These are phyloP conservation scores for Diaporthe australafricana DNA, from an alignment of 2,329 filamentous ascomycete genomes.

Conservation along the genomic window DNA sequence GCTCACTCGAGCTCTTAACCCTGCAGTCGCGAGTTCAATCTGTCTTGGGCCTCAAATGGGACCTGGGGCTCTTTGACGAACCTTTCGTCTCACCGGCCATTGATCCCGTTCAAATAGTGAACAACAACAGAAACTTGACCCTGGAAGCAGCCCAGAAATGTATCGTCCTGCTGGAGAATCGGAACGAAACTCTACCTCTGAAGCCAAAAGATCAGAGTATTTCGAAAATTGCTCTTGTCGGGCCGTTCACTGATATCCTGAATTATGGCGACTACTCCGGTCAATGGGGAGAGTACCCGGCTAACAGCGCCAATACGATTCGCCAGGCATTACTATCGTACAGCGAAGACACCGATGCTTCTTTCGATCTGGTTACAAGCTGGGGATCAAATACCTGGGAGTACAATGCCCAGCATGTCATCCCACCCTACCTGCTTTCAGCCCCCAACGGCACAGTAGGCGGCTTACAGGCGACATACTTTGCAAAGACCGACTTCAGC, in stretches of 20 bases:
- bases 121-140: slow-evolving; percentile 49
- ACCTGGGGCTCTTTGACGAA: slow-evolving; percentile 54
- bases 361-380: slow-evolving; percentile 50
- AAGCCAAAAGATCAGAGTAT: slow-evolving; percentile 44
- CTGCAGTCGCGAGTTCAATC: slow-evolving; percentile 51
- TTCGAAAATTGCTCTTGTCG: slow-evolving; percentile 52
- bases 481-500: slow-evolving; percentile 52
- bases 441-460: slow-evolving; percentile 48
- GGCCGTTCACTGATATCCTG: slow-evolving; percentile 53
- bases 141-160: slow-evolving; percentile 56
- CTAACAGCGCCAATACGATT: slow-evolving; percentile 51
- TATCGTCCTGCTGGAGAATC: slow-evolving; percentile 56
- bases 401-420: slow-evolving; percentile 56
- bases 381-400: slow-evolving; percentile 58
- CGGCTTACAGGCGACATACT: slow-evolving; percentile 55
- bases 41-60: slow-evolving; percentile 55
- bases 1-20: slow-evolving; percentile 48
- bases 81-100: slow-evolving; percentile 50
- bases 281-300: slow-evolving; percentile 53
- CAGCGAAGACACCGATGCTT: slow-evolving; percentile 38
- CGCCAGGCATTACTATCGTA: slow-evolving; percentile 50
- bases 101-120: slow-evolving; percentile 50
- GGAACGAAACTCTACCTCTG: slow-evolving; percentile 52
- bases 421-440: slow-evolving; percentile 55
- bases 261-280: slow-evolving; percentile 59